These are phyloP conservation scores for Rubroshorea leprosula DNA, from an alignment of 345 rosid species.

Conservation along the genomic window DNA sequence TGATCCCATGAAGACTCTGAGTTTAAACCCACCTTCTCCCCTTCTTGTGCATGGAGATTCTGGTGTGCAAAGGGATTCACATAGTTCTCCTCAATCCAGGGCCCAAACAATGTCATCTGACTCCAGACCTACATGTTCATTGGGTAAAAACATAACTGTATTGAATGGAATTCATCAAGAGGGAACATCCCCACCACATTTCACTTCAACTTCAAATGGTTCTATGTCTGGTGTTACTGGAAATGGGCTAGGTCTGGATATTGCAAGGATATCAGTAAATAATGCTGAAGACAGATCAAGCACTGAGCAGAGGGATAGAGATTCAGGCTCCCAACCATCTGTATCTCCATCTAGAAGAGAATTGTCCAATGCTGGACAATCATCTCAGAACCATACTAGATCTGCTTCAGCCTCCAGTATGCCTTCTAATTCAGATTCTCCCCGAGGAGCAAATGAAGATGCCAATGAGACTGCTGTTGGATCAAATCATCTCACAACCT, in stretches of 20 bases:
- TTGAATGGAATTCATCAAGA: background rate
- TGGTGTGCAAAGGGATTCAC: slow-evolving; percentile 27
- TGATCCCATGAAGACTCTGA: slow-evolving; percentile 63
- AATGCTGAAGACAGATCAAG: slow-evolving; percentile 50
- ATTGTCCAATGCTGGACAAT: slow-evolving; percentile 37
- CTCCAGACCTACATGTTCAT: background rate
- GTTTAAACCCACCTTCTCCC: slow-evolving; percentile 52
- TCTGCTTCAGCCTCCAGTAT: slow-evolving; percentile 52
- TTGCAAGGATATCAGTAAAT: slow-evolving; percentile 38
- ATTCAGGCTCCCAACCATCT: slow-evolving; percentile 42
- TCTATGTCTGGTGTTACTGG: too few relatives aligned
- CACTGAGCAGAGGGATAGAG: slow-evolving; percentile 37
- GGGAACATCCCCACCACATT: background rate
- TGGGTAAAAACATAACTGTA: slow-evolving; percentile 21
- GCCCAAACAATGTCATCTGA: slow-evolving; percentile 25
- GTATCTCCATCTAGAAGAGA: slow-evolving; percentile 48
- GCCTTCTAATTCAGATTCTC: slow-evolving; percentile 39
- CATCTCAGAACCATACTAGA: slow-evolving; percentile 47
- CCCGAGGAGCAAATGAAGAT: slow-evolving; percentile 44
- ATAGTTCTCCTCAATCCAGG: slow-evolving; percentile 23
- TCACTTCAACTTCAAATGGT: background rate
- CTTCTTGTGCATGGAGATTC: slow-evolving; percentile 52
- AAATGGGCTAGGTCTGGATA: too few relatives aligned
- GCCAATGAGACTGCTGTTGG: slow-evolving; percentile 51
- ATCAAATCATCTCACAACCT: slow-evolving; percentile 48